phyloP scores from a whole-genome alignment of 768 basidiomycete genomes.

The Sarcodon sp. region DNA sequence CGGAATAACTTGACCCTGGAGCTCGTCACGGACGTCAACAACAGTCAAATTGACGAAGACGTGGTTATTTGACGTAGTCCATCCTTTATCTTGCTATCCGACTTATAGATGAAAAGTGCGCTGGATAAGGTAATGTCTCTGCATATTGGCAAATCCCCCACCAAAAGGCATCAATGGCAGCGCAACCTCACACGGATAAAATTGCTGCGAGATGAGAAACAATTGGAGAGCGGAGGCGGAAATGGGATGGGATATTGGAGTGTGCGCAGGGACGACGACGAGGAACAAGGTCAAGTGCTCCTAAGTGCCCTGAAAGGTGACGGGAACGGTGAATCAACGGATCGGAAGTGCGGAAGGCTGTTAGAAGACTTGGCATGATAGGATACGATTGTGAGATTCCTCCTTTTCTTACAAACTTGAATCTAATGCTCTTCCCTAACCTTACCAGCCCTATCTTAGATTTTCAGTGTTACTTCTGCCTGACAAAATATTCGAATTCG shows the following conservation, averaged over 20 bases:
- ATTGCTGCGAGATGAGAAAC: slow-evolving; percentile 33
- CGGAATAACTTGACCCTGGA: slow-evolving; percentile 55
- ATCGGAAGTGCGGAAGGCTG: slow-evolving; percentile 49
- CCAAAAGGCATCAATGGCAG: slow-evolving; percentile 64
- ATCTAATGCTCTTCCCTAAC: too few relatives aligned
- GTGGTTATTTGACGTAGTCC: slow-evolving; percentile 17
- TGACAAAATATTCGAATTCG: too few relatives aligned
- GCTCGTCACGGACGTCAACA: slow-evolving; percentile 61
- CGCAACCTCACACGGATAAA: slow-evolving; percentile 79
- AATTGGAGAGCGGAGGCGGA: slow-evolving; percentile 13
- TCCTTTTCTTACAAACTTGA: too few relatives aligned
- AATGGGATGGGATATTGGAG: slow-evolving; percentile 53
- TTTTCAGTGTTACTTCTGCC: too few relatives aligned
- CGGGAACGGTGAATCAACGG: slow-evolving; percentile 47
- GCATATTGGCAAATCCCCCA: slow-evolving; percentile 41
- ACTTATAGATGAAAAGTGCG: slow-evolving; percentile 29
- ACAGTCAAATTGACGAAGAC: slow-evolving; percentile 65
- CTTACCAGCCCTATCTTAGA: too few relatives aligned
- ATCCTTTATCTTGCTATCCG: background rate
- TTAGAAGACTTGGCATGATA: slow-evolving; percentile 48
- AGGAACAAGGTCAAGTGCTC: slow-evolving; percentile 34
- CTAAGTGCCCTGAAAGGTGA: slow-evolving; percentile 33
- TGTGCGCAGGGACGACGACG: slow-evolving; percentile 40
- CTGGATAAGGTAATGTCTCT: slow-evolving; percentile 26
- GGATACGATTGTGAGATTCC: slow-evolving; percentile 56